Evolutionary conservation across 148 eudicot genomes (phyloP).

Genomic region (Suaeda aralocaspica): DNA sequence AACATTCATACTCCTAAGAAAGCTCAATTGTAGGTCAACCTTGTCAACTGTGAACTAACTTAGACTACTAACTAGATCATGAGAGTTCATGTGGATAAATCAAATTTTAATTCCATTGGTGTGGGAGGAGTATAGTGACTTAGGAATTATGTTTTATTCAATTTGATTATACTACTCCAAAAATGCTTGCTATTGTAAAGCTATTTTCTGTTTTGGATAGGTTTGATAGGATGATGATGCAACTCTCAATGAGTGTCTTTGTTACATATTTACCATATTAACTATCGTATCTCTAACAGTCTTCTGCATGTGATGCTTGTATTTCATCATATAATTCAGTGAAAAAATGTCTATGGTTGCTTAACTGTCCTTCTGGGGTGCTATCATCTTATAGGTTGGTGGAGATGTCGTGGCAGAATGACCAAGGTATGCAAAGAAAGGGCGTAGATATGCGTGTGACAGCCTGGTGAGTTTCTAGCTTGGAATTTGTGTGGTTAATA

Average conservation of each 20-base stretch:
- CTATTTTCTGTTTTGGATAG: too few species aligned
- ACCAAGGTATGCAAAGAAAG: slow-evolving; percentile 73
- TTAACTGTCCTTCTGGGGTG: neutral
- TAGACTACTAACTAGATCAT: neutral
- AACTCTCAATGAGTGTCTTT: too few species aligned
- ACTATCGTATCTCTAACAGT: too few species aligned
- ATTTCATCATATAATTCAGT: neutral
- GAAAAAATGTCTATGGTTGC: neutral
- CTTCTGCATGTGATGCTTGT: neutral
- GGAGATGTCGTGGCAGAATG: slow-evolving; percentile 81
- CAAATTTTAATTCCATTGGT: neutral
- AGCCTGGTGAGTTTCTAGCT: slow-evolving; percentile 57
- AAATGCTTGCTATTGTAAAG: too few species aligned
- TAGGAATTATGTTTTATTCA: neutral
- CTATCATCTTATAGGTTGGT: slow-evolving; percentile 61
- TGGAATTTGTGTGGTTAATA: neutral
- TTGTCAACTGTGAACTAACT: neutral
- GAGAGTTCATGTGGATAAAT: neutral
- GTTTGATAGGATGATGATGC: too few species aligned
- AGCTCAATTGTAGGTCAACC: neutral
- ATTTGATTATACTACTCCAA: too few species aligned
- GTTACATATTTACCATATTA: too few species aligned
- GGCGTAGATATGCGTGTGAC: slow-evolving; percentile 90
- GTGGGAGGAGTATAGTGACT: neutral
- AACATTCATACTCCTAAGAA: neutral